A percentile compares a stretch with the other conserved stretches of the same genome.
Conservation (phyloP, 768 basidiomycete species). For the Pleurotus tuoliensis region DNA sequence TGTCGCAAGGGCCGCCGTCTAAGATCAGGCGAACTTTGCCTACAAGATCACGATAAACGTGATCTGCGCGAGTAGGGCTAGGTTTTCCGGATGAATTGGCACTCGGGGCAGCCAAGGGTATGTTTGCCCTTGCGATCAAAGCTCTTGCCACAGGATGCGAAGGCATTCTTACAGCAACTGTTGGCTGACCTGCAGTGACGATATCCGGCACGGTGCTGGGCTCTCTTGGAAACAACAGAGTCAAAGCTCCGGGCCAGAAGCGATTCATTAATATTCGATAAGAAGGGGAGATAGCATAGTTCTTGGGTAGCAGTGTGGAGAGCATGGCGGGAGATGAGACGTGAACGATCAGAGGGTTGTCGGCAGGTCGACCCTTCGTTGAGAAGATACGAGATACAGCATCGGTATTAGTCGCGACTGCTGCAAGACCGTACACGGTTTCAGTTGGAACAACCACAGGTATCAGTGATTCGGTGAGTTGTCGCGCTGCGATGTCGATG, state of each 20-base stretch:
- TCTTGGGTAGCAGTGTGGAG: constrained; percentile 60
- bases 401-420: constrained; percentile 60
- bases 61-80: constrained; percentile 85
- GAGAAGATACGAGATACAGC: constrained; percentile 77
- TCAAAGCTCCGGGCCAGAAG: constrained; percentile 96
- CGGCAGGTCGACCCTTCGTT: constrained; percentile 88
- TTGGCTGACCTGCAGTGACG: constrained; percentile 74
- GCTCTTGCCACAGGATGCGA: constrained; percentile 91
- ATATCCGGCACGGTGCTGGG: constrained; percentile 58
- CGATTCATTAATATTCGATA: constrained; percentile 74
- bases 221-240: constrained; percentile 83
- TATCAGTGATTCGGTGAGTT: constrained; percentile 43
- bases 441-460: constrained; percentile 93
- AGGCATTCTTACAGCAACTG: constrained; percentile 92
- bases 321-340: constrained; percentile 87
- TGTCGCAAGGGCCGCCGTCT: constrained; percentile 87
- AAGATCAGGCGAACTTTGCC: constrained; percentile 76
- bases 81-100: constrained; percentile 95
- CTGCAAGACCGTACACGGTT: constrained; percentile 98
- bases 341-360: constrained; percentile 98
- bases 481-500: constrained; percentile 51
- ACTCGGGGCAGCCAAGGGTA: constrained; percentile 90
- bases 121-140: constrained; percentile 68
- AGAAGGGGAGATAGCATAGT: constrained; percentile 54
- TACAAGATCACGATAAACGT: constrained; percentile 75